Conservation (phyloP, 1,284 basidiomycete species). For the Trichosporon faecale region DNA sequence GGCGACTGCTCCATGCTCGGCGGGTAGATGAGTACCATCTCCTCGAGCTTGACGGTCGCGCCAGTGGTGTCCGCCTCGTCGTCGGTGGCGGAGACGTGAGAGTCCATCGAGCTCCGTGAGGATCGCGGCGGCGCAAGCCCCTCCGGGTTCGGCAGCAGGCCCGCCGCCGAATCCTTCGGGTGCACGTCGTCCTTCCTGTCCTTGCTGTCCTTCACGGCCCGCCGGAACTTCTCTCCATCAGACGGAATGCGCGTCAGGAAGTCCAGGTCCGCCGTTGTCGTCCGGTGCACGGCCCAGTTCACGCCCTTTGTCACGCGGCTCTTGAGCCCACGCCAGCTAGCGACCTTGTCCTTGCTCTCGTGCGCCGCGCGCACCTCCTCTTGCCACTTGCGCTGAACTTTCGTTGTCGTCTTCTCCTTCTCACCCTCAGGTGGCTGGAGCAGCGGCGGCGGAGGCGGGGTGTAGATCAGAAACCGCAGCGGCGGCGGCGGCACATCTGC, state of each 20-base stretch:
- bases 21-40: constrained; percentile 29
- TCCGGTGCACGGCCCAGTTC: constrained; percentile 21
- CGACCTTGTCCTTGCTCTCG: constrained; percentile 14
- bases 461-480: constrained; percentile 27
- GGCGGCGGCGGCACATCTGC: constrained; percentile 14
- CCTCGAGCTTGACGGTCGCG: constrained; percentile 25
- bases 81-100: not conserved
- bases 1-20: constrained; percentile 16
- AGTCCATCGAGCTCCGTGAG: not conserved
- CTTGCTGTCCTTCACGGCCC: not conserved
- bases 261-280: constrained; percentile 27
- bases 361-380: constrained; percentile 27
- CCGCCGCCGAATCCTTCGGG: not conserved
- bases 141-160: not conserved
- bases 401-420: constrained; percentile 14
- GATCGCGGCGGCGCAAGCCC: not conserved
- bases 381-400: constrained; percentile 28
- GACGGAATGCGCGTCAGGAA: constrained; percentile 25
- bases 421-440: constrained; percentile 16
- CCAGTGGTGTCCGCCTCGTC: constrained; percentile 11
- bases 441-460: constrained; percentile 27
- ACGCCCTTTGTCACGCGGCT: constrained; percentile 20
- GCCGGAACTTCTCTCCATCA: constrained; percentile 17
- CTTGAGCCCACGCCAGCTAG: constrained; percentile 17
- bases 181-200: not conserved